Percentiles rank a stretch among this genome's conserved stretches.
phyloP scores from a whole-genome alignment of 495 filamentous ascomycete species.

The Apiosordaria backusii region DNA sequence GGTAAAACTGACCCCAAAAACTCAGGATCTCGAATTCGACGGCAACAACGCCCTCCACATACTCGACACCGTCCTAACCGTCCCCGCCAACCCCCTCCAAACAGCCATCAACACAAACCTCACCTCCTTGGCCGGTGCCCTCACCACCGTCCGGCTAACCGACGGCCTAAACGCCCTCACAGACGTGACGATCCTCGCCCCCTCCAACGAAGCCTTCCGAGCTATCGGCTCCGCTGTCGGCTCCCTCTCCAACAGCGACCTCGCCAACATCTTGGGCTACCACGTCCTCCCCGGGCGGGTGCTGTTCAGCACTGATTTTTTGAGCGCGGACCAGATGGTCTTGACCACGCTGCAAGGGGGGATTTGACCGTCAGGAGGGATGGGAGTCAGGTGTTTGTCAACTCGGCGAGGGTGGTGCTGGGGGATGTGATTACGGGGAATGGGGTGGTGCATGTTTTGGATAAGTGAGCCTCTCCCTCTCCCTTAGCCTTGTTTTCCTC shows the following conservation, averaged over 20 bases:
- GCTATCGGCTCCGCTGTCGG: constrained; percentile 23
- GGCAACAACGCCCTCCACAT: constrained; percentile 65
- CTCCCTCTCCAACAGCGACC: constrained; percentile 9
- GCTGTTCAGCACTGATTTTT: constrained; percentile 40
- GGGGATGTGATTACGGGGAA: constrained; percentile 49
- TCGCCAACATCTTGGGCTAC: constrained; percentile 28
- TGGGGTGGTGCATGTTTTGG: constrained; percentile 53
- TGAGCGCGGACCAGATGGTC: constrained; percentile 29
- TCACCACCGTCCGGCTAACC: constrained; percentile 46
- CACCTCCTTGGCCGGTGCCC: constrained; percentile 56
- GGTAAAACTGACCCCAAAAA: neutral
- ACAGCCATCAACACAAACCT: constrained; percentile 36
- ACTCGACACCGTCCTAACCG: constrained; percentile 56
- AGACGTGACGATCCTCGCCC: constrained; percentile 63
- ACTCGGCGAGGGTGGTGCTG: constrained; percentile 45
- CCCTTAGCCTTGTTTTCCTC: neutral
- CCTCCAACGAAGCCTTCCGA: constrained; percentile 28
- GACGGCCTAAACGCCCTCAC: constrained; percentile 38
- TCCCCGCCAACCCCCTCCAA: constrained; percentile 40
- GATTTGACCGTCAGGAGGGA: constrained; percentile 43
- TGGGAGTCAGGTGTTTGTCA: constrained; percentile 47
- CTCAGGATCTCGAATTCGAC: constrained; percentile 26
- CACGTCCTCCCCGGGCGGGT: constrained; percentile 39
- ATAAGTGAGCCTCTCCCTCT: constrained; percentile 32
- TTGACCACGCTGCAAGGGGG: constrained; percentile 36